These are phyloP conservation scores for Pelargonium australe DNA, from an alignment of 441 rosid species.

Conservation along the genomic window DNA sequence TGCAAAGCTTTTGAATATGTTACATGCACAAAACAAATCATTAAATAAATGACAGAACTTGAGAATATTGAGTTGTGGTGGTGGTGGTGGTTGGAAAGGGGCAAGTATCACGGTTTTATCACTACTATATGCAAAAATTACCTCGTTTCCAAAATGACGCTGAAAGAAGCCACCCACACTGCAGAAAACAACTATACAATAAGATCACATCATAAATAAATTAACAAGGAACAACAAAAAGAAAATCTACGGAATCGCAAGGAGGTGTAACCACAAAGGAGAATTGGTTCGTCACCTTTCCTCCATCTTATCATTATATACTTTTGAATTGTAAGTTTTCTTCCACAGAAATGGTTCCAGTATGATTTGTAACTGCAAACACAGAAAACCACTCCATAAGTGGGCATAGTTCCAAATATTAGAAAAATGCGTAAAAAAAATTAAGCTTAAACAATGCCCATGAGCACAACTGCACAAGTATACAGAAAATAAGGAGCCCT, in stretches of 20 bases:
- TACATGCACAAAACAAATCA: background rate
- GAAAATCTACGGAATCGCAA: background rate
- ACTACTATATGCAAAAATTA: constrained; percentile 23
- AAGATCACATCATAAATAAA: constrained; percentile 17
- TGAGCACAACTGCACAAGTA: background rate
- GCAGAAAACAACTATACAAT: constrained; percentile 27
- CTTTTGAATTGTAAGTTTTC: constrained; percentile 45
- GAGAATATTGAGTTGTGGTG: background rate
- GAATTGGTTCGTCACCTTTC: constrained; percentile 53
- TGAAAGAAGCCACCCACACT: constrained; percentile 79
- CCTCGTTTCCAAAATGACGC: constrained; percentile 97
- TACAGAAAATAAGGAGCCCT: too few species aligned
- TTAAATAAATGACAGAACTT: constrained; percentile 6
- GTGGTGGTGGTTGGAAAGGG: background rate
- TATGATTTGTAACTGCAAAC: constrained; percentile 63
- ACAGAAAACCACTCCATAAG: constrained; percentile 10
- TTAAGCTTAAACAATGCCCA: background rate
- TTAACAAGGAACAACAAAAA: background rate
- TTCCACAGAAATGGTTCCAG: constrained; percentile 89
- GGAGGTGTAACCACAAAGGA: background rate
- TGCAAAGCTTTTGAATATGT: constrained; percentile 8
- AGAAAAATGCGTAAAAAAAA: background rate
- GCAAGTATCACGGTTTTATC: background rate
- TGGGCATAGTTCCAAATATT: background rate
- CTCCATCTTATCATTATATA: constrained; percentile 27